A percentile compares a stretch with the other conserved stretches of the same genome.
Conservation (phyloP, 1,284 basidiomycete species). For the Chiua sp. region DNA sequence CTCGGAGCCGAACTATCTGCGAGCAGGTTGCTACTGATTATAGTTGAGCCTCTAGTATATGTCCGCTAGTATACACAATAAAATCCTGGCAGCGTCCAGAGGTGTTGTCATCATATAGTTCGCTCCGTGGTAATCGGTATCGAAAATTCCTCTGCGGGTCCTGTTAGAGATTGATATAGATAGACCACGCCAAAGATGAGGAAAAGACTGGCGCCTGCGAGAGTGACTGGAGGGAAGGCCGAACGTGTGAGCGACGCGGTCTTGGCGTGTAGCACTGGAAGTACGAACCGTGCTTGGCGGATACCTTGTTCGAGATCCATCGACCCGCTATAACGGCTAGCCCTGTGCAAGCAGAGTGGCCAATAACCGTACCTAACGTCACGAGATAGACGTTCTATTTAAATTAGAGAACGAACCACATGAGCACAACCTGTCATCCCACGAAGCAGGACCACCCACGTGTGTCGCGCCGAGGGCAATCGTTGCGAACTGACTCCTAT, state of each 20-base stretch:
- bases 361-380: conserved; percentile 88
- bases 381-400: conserved; percentile 74
- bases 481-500: conserved; percentile 96
- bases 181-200: conserved; percentile 64
- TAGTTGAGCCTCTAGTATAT: too few species aligned
- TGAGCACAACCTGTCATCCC: conserved; percentile 2
- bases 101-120: too few species aligned
- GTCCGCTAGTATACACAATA: too few species aligned
- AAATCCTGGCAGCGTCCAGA: too few species aligned
- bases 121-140: too few species aligned
- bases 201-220: conserved; percentile 67
- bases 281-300: conserved; percentile 90
- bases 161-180: conserved; percentile 42
- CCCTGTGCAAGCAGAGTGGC: conserved; percentile 89
- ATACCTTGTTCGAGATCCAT: conserved; percentile 93
- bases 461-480: conserved; percentile 97
- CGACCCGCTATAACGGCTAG: conserved; percentile 91
- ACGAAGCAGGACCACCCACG: conserved; percentile 53
- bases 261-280: not conserved
- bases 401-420: not conserved
- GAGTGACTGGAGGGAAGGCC: conserved; percentile 17
- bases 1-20: too few species aligned
- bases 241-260: not conserved
- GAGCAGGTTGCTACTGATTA: too few species aligned
- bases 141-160: too few species aligned